Conservation (phyloP, 176 grass and related monocot species). For the Aegilops speltoides region DNA sequence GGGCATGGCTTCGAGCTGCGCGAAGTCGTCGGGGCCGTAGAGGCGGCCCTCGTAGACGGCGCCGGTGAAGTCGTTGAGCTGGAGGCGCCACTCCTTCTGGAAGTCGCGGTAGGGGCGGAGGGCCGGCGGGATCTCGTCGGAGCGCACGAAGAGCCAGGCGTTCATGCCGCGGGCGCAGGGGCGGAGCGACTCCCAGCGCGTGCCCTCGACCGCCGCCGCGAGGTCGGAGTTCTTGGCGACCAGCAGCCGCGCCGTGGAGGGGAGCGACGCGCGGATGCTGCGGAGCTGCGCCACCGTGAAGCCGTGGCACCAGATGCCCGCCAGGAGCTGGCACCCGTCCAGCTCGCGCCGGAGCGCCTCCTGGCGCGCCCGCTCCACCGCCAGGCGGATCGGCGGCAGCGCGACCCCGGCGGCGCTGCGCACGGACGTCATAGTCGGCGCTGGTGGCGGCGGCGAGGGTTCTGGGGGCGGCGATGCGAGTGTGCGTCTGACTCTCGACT, state of each 20-base stretch:
- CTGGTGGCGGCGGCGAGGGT: too few species aligned
- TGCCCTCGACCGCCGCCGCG: slow-evolving; percentile 72
- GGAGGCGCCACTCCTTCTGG: slow-evolving; percentile 46
- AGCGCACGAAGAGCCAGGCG: slow-evolving; percentile 95
- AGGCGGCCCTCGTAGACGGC: background rate
- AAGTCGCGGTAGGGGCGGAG: slow-evolving; percentile 84
- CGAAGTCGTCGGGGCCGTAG: background rate
- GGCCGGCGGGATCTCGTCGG: slow-evolving; percentile 90
- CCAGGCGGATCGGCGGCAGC: background rate
- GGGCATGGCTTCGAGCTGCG: background rate
- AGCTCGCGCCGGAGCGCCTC: background rate
- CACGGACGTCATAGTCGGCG: too few species aligned
- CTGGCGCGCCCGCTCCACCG: background rate
- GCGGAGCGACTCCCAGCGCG: slow-evolving; percentile 68
- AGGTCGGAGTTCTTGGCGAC: slow-evolving; percentile 94
- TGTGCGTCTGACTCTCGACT: too few species aligned
- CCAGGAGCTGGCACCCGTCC: background rate
- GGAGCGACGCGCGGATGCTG: slow-evolving; percentile 66
- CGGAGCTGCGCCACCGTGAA: slow-evolving; percentile 82
- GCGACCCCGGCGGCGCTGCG: too few species aligned
- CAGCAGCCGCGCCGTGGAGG: slow-evolving; percentile 49
- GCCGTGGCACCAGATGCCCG: slow-evolving; percentile 87
- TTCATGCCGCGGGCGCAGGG: slow-evolving; percentile 93
- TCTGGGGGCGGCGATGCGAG: too few species aligned
- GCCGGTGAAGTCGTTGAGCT: background rate